These are phyloP conservation scores for Fraxinus xanthoxyloides DNA, from an alignment of 305 asterid genomes.

Conservation along the genomic window DNA sequence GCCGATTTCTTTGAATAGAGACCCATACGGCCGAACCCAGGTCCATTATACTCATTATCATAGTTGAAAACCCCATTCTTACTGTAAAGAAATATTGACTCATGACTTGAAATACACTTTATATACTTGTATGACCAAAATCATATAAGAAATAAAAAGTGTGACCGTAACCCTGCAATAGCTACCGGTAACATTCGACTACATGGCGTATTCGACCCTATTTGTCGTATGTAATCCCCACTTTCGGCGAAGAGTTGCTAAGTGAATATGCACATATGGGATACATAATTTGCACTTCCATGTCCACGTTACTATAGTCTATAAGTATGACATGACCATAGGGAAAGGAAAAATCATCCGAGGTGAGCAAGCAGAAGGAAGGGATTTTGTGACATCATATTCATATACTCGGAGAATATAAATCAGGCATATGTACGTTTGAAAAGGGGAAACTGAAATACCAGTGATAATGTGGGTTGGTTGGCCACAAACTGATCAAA, in stretches of 20 bases:
- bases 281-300: no score
- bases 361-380: not conserved
- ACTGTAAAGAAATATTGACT: not conserved
- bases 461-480: not conserved
- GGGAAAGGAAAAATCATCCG: not conserved
- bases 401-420: not conserved
- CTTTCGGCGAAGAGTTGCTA: no score
- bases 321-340: not conserved
- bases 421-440: constrained; percentile 6
- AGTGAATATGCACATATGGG: no score
- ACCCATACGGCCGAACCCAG: not conserved
- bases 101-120: not conserved
- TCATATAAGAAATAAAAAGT: not conserved
- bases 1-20: constrained; percentile 30
- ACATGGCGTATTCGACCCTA: not conserved
- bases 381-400: not conserved
- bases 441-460: not conserved
- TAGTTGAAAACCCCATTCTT: not conserved
- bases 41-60: constrained; percentile 1
- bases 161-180: not conserved
- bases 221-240: not conserved
- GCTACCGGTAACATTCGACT: not conserved
- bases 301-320: no score
- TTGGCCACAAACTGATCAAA: constrained; percentile 19
- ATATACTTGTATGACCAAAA: not conserved